These are phyloP conservation scores for Cyberlindnera veronae DNA, from an alignment of 805 yeast species.

Conservation along the genomic window DNA sequence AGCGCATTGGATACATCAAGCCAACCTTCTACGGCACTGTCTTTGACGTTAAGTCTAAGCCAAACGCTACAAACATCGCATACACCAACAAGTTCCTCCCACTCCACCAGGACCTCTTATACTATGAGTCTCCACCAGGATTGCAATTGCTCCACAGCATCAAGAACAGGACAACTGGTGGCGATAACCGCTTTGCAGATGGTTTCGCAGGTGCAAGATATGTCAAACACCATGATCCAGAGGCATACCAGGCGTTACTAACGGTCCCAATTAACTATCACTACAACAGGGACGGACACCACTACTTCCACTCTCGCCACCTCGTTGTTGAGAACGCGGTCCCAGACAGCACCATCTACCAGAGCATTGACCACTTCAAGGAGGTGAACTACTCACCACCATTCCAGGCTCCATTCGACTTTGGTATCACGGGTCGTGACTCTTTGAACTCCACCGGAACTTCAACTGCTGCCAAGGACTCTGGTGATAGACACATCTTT, in stretches of 20 bases:
- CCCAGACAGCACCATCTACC: constrained; percentile 11
- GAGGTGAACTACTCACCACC: constrained; percentile 78
- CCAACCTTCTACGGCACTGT: constrained; percentile 68
- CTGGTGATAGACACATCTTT: constrained; percentile 41
- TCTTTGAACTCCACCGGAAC: constrained; percentile 20
- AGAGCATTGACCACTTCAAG: constrained; percentile 36
- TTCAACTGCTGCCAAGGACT: constrained; percentile 33
- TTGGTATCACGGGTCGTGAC: constrained; percentile 38
- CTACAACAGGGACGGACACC: constrained; percentile 57
- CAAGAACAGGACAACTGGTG: constrained; percentile 52
- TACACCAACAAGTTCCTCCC: constrained; percentile 63
- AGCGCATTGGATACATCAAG: constrained; percentile 62
- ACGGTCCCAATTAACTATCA: constrained; percentile 66
- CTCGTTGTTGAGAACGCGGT: constrained; percentile 53
- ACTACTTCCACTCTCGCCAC: constrained; percentile 61
- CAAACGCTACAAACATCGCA: constrained; percentile 64
- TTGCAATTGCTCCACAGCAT: constrained; percentile 65
- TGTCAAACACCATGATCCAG: constrained; percentile 53
- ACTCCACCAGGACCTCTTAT: constrained; percentile 72
- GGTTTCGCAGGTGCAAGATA: constrained; percentile 60
- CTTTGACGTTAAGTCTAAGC: constrained; percentile 57
- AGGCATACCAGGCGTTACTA: constrained; percentile 59
- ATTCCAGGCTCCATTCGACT: constrained; percentile 75
- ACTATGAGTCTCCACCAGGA: constrained; percentile 82
- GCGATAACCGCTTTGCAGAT: constrained; percentile 68